These are phyloP conservation scores for Astrothelium macrocarpum DNA, from an alignment of 495 filamentous ascomycete species.

Conservation along the genomic window DNA sequence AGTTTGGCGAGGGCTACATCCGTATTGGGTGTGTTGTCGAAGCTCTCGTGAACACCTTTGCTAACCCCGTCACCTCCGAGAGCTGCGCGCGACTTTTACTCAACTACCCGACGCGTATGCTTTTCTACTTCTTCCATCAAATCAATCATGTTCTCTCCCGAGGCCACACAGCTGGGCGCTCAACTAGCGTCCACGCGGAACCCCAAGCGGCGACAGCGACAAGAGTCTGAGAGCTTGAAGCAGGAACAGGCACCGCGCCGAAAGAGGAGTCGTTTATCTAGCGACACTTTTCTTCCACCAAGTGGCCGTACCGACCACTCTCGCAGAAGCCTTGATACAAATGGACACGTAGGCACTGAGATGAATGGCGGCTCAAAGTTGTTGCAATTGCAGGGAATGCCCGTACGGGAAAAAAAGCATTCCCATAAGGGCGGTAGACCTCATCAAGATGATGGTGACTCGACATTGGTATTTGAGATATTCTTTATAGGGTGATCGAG, in stretches of 20 bases:
- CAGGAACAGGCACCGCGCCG: slow-evolving; percentile 22
- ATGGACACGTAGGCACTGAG: slow-evolving; percentile 22
- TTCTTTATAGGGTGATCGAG: not conserved
- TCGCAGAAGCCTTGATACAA: slow-evolving; percentile 12
- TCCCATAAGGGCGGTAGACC: slow-evolving; percentile 17
- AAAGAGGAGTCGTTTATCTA: slow-evolving; percentile 33
- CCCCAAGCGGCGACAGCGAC: slow-evolving; percentile 30
- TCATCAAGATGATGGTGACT: slow-evolving; percentile 26
- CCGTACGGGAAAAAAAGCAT: slow-evolving; percentile 28
- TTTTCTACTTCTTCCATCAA: not conserved
- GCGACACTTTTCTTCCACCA: slow-evolving; percentile 20
- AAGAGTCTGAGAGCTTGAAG: slow-evolving; percentile 27
- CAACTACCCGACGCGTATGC: not conserved
- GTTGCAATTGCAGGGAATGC: slow-evolving; percentile 21
- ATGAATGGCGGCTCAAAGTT: slow-evolving; percentile 11
- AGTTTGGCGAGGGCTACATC: slow-evolving; percentile 2
- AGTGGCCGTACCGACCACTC: slow-evolving; percentile 1
- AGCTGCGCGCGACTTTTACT: not conserved
- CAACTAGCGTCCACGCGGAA: slow-evolving; percentile 16
- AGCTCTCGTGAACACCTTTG: not conserved
- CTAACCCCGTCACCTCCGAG: not conserved
- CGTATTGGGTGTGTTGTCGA: not conserved
- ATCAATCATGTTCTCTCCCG: not conserved
- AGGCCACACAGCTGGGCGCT: not conserved
- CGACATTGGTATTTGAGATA: slow-evolving; percentile 21